Conservation (phyloP, 148 eudicot genomes). For the Rhododendron ovatum region DNA sequence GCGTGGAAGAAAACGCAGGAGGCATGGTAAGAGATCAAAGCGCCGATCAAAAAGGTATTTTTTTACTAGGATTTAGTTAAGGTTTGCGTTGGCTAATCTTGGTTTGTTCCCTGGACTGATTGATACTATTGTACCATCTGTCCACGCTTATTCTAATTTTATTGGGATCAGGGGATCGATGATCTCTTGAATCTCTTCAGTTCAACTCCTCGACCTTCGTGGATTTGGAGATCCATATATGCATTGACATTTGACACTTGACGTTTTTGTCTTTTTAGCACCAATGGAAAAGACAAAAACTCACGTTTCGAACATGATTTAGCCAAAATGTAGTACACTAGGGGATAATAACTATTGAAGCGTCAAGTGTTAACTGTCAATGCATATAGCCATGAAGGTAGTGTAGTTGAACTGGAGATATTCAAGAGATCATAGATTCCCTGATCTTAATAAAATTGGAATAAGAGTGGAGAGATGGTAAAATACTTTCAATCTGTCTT, state of each 20-base stretch:
- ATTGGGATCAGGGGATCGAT: background rate
- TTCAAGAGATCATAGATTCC: background rate
- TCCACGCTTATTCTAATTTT: background rate
- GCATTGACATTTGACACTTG: background rate
- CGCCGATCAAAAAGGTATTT: conserved; percentile 67
- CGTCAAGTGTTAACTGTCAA: background rate
- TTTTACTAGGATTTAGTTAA: background rate
- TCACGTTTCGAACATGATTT: background rate
- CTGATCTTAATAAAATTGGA: background rate
- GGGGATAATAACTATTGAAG: background rate
- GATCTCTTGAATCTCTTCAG: background rate
- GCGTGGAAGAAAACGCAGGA: conserved; percentile 58
- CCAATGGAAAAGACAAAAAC: background rate
- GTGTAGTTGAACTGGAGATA: background rate
- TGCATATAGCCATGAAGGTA: background rate
- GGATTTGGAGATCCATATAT: background rate
- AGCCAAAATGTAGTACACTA: background rate
- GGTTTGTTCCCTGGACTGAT: background rate
- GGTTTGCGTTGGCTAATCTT: background rate
- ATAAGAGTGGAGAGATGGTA: background rate
- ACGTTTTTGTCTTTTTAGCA: background rate
- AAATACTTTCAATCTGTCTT: background rate
- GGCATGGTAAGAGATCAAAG: conserved; percentile 62
- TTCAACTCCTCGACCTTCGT: background rate
- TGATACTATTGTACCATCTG: background rate